These are phyloP conservation scores for Agaricales sp. DNA, from an alignment of 1,284 basidiomycete species.

Conservation along the genomic window DNA sequence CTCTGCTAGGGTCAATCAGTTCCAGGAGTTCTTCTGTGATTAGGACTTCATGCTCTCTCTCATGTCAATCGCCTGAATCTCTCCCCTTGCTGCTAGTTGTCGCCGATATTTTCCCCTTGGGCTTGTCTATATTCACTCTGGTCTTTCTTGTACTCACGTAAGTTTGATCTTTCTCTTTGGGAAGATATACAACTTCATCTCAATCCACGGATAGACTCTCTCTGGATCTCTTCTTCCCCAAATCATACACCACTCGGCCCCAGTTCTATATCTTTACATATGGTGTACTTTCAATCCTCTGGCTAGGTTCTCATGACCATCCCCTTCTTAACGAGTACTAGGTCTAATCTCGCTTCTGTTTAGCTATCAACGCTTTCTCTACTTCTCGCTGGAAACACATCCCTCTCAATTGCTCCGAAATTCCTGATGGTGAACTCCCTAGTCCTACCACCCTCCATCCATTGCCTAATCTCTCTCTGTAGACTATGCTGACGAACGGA, in stretches of 20 bases:
- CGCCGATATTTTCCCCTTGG: slow-evolving; percentile 49
- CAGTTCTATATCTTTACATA: slow-evolving; percentile 38
- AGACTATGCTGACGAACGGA: slow-evolving; percentile 35
- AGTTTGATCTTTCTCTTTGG: no score
- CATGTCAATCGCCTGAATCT: slow-evolving; percentile 1
- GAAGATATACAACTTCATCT: neutral
- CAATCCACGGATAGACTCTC: slow-evolving; percentile 22
- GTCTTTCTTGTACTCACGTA: slow-evolving; percentile 31
- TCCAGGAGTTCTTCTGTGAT: slow-evolving; percentile 52
- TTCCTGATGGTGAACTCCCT: slow-evolving; percentile 37
- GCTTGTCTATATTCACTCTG: slow-evolving; percentile 41
- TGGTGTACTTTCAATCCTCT: slow-evolving; percentile 35
- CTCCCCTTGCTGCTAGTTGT: slow-evolving; percentile 24
- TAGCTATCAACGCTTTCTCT: slow-evolving; percentile 51
- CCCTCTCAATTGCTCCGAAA: slow-evolving; percentile 34
- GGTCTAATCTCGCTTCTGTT: neutral
- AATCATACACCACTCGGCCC: slow-evolving; percentile 33
- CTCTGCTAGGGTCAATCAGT: slow-evolving; percentile 40
- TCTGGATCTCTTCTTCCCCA: slow-evolving; percentile 29
- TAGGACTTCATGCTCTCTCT: slow-evolving; percentile 7
- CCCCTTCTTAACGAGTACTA: no score
- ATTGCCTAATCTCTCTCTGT: slow-evolving; percentile 3
- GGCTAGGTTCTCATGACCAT: no score
- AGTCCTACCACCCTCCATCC: no score
- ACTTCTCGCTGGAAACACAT: slow-evolving; percentile 42